Evolutionary conservation across 495 filamentous ascomycete genomes (phyloP), one percentile per base, ranked within the genome.

Genomic region (Daldinia bambusicola): DNA sequence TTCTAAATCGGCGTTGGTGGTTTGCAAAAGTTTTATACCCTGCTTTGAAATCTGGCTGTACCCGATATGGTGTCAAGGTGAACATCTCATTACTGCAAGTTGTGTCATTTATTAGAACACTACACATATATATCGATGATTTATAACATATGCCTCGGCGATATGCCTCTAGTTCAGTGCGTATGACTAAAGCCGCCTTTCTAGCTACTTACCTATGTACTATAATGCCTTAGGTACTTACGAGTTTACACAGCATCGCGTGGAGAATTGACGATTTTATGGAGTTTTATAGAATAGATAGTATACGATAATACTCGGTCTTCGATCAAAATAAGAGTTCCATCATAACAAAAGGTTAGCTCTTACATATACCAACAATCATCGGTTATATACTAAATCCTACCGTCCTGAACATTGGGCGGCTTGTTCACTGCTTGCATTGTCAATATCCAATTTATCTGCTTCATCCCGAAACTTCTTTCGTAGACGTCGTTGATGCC

Each of bases 401-500:
- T 37, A 65, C 20, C 26, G 41, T 2, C 0, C 37, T 20, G 9
- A 14, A 40, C 40, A 10, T 40, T 50, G 22, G 16, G 26, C 16
- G 26, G 5, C 18, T 26, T 10, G 37, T 1, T 59, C 16, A 37
- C 10, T 55, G 55, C 32, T 51, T 36, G 22, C 45, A 40, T 67
- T 16, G n/a, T 63, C 68, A 31, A 22, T 37, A 43, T 67, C 68
- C 20, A 76, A 38, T 8, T 70, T 75, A 6, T 76, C 69, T 30
- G 75, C 75, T 56, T 75, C 69, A 13, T 78, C 76, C 16, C 69
- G 64, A 51, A 80, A 80, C 10, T 73, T 67, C 37, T 77, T 73
- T 9, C 78, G 72, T 18, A 80, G 51, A 13, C 77, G 72, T 3
- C 77, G 70, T 31, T 80, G 77, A 41, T 78, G 75, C 78, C 78